phyloP scores from a whole-genome alignment of 148 eudicot species.

The Chenopodium formosanum region DNA sequence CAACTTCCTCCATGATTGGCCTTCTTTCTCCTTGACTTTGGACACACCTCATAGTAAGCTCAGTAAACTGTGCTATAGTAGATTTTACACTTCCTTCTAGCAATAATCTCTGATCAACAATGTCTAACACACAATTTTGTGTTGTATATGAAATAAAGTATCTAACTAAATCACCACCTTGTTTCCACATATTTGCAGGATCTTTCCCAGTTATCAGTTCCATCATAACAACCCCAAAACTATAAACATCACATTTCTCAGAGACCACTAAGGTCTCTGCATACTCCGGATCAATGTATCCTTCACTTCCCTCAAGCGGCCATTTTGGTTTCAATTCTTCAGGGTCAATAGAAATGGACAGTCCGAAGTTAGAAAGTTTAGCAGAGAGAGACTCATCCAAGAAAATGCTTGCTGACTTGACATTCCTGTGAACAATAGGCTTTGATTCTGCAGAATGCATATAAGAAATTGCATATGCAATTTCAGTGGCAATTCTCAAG shows the following conservation, averaged over 20 bases:
- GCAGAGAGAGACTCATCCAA: constrained; percentile 22
- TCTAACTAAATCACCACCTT: constrained; percentile 5
- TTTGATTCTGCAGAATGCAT: constrained; percentile 31
- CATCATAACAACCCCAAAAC: constrained; percentile 28
- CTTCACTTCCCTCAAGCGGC: constrained; percentile 26
- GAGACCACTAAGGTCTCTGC: constrained; percentile 14
- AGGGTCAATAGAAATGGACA: constrained; percentile 20
- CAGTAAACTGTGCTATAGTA: constrained; percentile 5
- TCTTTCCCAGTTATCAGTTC: constrained; percentile 22
- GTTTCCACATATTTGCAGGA: not conserved
- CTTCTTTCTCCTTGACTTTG: constrained; percentile 19
- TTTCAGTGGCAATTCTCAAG: constrained; percentile 27
- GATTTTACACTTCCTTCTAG: constrained; percentile 4
- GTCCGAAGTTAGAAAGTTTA: constrained; percentile 23
- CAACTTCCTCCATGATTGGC: constrained; percentile 33
- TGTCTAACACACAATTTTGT: constrained; percentile 3
- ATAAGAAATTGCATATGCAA: constrained; percentile 35
- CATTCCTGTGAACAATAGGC: constrained; percentile 33
- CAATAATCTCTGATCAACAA: constrained; percentile 14
- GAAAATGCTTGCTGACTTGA: constrained; percentile 25
- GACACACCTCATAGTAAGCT: constrained; percentile 18
- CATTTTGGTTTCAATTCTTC: constrained; percentile 12
- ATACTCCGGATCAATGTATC: constrained; percentile 35
- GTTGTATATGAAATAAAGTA: constrained; percentile 8
- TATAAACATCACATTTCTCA: constrained; percentile 34